Evolutionary conservation across 352 stramenopile genomes (phyloP).

Genomic region (Phytophthora colocasiae): DNA sequence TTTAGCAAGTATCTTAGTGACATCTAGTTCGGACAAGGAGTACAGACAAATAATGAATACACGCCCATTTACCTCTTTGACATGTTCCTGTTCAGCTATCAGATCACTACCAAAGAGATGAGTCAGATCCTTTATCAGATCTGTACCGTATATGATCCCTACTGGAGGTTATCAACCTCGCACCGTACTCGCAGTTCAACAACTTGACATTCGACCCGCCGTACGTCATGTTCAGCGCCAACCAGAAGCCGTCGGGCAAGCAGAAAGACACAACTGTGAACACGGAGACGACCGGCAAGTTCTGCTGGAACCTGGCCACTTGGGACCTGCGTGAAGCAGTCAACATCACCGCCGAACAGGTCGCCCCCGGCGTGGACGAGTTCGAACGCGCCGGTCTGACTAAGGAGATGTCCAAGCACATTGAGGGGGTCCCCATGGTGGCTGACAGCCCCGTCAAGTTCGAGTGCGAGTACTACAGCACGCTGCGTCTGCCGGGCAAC

Average conservation of each 20-base stretch:
- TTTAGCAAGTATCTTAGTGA: too few species aligned
- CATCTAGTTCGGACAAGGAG: too few species aligned
- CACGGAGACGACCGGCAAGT: slow-evolving; percentile 37
- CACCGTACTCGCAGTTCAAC: slow-evolving; percentile 45
- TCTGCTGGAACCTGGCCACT: slow-evolving; percentile 39
- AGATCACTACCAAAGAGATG: too few species aligned
- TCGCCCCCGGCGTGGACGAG: slow-evolving; percentile 34
- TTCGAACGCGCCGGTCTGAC: slow-evolving; percentile 37
- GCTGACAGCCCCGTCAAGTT: slow-evolving; percentile 43
- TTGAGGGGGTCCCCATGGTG: slow-evolving; percentile 41
- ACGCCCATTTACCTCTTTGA: too few species aligned
- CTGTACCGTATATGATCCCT: too few species aligned
- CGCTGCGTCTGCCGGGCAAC: slow-evolving; percentile 40
- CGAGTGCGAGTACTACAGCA: slow-evolving; percentile 47
- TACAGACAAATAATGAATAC: too few species aligned
- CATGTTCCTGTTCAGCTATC: too few species aligned
- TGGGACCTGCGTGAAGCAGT: slow-evolving; percentile 37
- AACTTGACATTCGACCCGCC: slow-evolving; percentile 41
- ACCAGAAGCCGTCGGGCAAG: slow-evolving; percentile 38
- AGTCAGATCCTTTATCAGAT: too few species aligned
- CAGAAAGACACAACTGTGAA: slow-evolving; percentile 43
- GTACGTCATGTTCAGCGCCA: slow-evolving; percentile 45
- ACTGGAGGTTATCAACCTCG: too few species aligned
- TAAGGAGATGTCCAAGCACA: slow-evolving; percentile 36
- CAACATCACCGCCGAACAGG: slow-evolving; percentile 40